phyloP scores from a whole-genome alignment of 1,139 yeast species.

The Lodderomyces oxycetoniae region DNA sequence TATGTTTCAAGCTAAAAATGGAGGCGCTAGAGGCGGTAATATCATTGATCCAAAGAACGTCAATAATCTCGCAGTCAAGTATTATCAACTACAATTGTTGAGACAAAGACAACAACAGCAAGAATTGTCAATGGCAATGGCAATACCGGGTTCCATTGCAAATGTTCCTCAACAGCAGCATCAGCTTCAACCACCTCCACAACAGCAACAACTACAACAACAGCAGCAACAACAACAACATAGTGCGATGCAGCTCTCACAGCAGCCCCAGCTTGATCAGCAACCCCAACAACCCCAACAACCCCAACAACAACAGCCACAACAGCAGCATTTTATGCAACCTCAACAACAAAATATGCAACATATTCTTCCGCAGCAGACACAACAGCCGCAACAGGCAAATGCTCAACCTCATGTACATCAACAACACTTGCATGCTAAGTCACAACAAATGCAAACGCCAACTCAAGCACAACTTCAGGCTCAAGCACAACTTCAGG shows the following conservation, averaged over 20 bases:
- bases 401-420: slow-evolving; percentile 1
- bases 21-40: slow-evolving; percentile 17
- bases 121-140: slow-evolving; percentile 20
- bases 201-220: slow-evolving; percentile 12
- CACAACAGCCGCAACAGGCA: slow-evolving; percentile 7
- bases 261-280: slow-evolving; percentile 5
- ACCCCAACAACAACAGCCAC: slow-evolving; percentile 12
- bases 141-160: slow-evolving; percentile 34
- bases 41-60: slow-evolving; percentile 39
- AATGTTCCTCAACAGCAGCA: slow-evolving; percentile 11
- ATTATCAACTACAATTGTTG: slow-evolving; percentile 63
- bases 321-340: slow-evolving; percentile 10
- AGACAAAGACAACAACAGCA: slow-evolving; percentile 58
- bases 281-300: slow-evolving; percentile 8
- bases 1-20: slow-evolving; percentile 70
- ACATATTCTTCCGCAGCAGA: slow-evolving; percentile 12
- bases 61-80: slow-evolving; percentile 56
- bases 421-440: slow-evolving; percentile 8
- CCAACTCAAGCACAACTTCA: slow-evolving; percentile 5
- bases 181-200: slow-evolving; percentile 5
- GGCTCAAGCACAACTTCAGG: slow-evolving; percentile 13
- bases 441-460: slow-evolving; percentile 11
- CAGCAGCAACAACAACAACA: slow-evolving; percentile 9
- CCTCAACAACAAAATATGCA: slow-evolving; percentile 2
- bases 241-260: slow-evolving; percentile 9